Percentiles rank a stretch among this genome's conserved stretches.
These are phyloP conservation scores for Malassezia sympodialis DNA, from an alignment of 1,284 basidiomycete genomes.

Conservation along the genomic window DNA sequence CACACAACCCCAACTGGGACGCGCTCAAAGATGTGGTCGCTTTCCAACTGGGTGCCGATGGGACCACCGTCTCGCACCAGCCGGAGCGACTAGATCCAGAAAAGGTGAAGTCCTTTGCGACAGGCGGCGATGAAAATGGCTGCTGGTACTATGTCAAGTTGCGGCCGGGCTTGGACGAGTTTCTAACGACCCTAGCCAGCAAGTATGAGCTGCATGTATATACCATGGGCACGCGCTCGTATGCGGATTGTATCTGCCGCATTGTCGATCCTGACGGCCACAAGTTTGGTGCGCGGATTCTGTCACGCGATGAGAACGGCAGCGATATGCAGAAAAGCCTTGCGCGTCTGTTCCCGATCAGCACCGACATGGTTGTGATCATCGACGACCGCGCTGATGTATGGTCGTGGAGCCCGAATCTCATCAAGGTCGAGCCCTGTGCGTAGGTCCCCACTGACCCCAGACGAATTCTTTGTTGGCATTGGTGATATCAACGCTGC, in stretches of 20 bases:
- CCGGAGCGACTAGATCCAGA: slow-evolving; percentile 7
- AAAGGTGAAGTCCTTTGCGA: slow-evolving; percentile 27
- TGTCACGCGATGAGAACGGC: slow-evolving; percentile 76
- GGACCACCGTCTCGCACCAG: slow-evolving; percentile 49
- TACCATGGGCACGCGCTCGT: slow-evolving; percentile 95
- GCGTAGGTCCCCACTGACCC: slow-evolving; percentile 46
- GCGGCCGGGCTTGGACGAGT: slow-evolving; percentile 75
- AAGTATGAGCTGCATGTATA: slow-evolving; percentile 98
- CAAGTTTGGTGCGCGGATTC: slow-evolving; percentile 74
- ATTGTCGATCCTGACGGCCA: slow-evolving; percentile 80
- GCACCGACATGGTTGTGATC: slow-evolving; percentile 96
- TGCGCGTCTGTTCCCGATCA: slow-evolving; percentile 74
- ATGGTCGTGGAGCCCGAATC: slow-evolving; percentile 85
- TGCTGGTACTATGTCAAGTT: slow-evolving; percentile 92
- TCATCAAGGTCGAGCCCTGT: slow-evolving; percentile 94
- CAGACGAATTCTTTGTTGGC: slow-evolving; percentile 95
- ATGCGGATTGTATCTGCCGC: slow-evolving; percentile 86
- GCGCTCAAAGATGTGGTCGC: slow-evolving; percentile 72
- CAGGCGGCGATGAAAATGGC: slow-evolving; percentile 48
- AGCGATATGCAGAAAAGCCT: slow-evolving; percentile 81
- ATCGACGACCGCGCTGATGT: slow-evolving; percentile 97
- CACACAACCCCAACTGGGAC: slow-evolving; percentile 73
- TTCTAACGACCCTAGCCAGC: slow-evolving; percentile 62
- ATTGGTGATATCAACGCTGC: slow-evolving; percentile 91
- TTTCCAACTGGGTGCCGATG: slow-evolving; percentile 74